Conservation (phyloP, 352 stramenopile species). For the Globisporangium lucens region DNA sequence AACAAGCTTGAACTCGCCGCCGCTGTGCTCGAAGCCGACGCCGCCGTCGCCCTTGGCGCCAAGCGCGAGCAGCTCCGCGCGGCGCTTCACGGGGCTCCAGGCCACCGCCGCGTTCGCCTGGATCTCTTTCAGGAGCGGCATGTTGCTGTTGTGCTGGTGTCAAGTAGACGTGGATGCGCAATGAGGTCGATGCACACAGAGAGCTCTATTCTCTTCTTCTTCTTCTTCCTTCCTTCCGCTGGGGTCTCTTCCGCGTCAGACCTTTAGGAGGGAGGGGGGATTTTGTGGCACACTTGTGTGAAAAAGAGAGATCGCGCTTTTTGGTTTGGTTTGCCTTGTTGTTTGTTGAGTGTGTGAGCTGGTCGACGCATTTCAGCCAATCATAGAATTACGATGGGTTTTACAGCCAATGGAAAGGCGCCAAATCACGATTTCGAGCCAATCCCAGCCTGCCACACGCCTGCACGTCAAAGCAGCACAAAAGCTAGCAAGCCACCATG, state of each 20-base stretch:
- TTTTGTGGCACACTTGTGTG: constrained; percentile 5
- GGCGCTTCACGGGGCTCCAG: constrained; percentile 82
- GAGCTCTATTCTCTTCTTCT: not conserved
- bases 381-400: not conserved
- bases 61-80: constrained; percentile 78
- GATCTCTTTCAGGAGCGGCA: constrained; percentile 91
- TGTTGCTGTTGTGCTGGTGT: constrained; percentile 19
- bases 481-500: not conserved
- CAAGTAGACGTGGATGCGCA: not conserved
- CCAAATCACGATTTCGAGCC: constrained; percentile 12
- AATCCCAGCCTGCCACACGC: constrained; percentile 37
- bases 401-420: not conserved
- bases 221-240: not conserved
- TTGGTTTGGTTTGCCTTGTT: not conserved
- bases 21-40: constrained; percentile 96
- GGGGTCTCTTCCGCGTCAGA: not conserved
- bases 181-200: not conserved
- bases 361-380: constrained; percentile 7
- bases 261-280: constrained; percentile 11
- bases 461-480: not conserved
- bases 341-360: not conserved
- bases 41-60: constrained; percentile 94
- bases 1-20: constrained; percentile 96
- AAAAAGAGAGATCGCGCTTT: constrained; percentile 7
- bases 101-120: constrained; percentile 86